These are phyloP conservation scores for Eucalyptus tenuipes DNA, from an alignment of 345 rosid genomes.

Conservation along the genomic window DNA sequence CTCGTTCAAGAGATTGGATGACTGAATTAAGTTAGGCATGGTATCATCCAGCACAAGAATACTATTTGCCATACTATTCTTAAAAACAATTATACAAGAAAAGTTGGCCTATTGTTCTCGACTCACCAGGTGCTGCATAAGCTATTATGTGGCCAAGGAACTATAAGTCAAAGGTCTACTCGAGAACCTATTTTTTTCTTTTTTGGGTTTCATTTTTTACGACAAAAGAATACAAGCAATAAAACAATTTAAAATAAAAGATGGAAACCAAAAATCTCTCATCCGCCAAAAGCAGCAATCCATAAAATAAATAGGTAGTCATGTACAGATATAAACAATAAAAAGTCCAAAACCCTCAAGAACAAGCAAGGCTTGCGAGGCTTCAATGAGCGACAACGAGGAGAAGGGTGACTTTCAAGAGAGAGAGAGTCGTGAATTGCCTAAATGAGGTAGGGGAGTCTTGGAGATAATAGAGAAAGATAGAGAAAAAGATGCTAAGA, in stretches of 20 bases:
- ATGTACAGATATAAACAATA: rapidly evolving
- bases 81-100: too few relatives aligned
- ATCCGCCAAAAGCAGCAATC: not conserved
- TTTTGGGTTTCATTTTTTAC: too few relatives aligned
- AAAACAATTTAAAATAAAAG: too few relatives aligned
- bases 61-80: too few relatives aligned
- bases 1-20: rapidly evolving
- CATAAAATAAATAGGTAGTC: rapidly evolving
- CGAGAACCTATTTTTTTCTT: rapidly evolving
- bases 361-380: not conserved
- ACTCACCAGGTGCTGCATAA: too few relatives aligned
- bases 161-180: rapidly evolving
- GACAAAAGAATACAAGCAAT: not conserved
- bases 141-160: too few relatives aligned
- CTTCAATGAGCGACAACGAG: not conserved
- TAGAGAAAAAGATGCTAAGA: not conserved
- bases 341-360: not conserved
- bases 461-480: too few relatives aligned
- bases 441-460: not conserved
- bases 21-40: rapidly evolving
- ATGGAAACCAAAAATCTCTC: not conserved
- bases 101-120: rapidly evolving
- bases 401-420: not conserved
- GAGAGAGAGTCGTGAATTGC: too few relatives aligned
- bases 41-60: rapidly evolving